Conservation (phyloP, 805 yeast genomes). For the Sungouiozyma intestinalis region DNA sequence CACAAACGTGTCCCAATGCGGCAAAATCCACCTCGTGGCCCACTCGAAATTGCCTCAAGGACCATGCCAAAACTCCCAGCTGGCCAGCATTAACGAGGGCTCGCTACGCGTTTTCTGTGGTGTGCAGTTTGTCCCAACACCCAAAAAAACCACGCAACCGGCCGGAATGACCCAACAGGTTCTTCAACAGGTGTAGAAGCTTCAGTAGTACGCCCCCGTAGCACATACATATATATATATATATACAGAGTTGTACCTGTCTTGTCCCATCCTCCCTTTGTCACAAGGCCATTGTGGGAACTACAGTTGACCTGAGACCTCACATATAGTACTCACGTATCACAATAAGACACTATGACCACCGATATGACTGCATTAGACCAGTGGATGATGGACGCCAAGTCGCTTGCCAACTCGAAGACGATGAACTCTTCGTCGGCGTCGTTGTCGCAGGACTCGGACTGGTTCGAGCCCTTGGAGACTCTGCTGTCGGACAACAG, state of each 20-base stretch:
- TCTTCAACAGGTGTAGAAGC: neutral
- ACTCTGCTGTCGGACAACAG: slow-evolving; percentile 19
- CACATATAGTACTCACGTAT: no score
- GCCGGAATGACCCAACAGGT: neutral
- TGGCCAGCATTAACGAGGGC: neutral
- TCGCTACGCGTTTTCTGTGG: neutral
- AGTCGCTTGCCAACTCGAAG: neutral
- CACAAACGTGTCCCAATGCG: neutral
- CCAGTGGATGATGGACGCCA: neutral
- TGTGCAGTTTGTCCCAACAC: neutral
- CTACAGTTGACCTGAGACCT: no score
- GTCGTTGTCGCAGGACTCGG: slow-evolving; percentile 1
- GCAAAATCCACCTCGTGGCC: neutral
- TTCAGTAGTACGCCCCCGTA: no score
- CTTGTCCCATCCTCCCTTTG: no score
- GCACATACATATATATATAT: neutral
- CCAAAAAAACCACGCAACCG: neutral
- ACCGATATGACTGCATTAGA: neutral
- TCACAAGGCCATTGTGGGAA: no score
- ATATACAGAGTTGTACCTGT: no score
- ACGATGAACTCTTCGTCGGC: neutral
- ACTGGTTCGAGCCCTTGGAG: slow-evolving; percentile 24
- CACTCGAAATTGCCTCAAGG: neutral
- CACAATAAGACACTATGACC: neutral
- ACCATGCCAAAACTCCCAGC: neutral